Evolutionary conservation across 2,329 filamentous ascomycete species (phyloP), one percentile per base, ranked within the genome.

Genomic region (Passalora sequoiae): DNA sequence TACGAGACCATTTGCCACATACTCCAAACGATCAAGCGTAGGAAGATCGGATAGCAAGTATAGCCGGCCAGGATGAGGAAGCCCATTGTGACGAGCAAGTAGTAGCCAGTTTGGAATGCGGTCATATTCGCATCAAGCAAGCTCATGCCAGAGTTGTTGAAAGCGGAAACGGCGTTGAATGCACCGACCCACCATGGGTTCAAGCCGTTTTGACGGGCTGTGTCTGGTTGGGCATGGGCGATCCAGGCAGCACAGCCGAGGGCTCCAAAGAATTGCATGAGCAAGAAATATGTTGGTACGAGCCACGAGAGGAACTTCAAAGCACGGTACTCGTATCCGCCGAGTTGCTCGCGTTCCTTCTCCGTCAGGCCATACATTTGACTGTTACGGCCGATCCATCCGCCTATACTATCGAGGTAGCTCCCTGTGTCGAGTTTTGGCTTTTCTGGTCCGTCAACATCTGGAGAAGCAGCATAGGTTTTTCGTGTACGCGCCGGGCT

Each of bases 71-170:
- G 67, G 2, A 74, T 73, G 3, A 40, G 24, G 19, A 50, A 43
- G 38, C 65, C 67, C 62, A 76, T 66, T 3, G 66, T 72, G 37
- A 75, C 46, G 15, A 77, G 54, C 44, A 77, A 63, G 2, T 65
- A 70, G n/a, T 63, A 60, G 20, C 59, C 56, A 0, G 57, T 67
- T 44, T 77, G 73, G 45, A 81, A 83, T 0, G 77, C 76, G 3
- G 76, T 67, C 67, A 86, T 81, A 56, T 83, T 84, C 29, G 75
- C 73, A 58, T 85, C 80, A 9, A 84, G 65, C 25, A 84, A 67
- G 15, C 75, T 77, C 79, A 86, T 83, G 29, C 81, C 81, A n/a
- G 74, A 80, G 53, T 84, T 85, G 63, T 83, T 84, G 62, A 85
- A 86, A 0, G 81, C 81, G 13, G 78, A 83, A 4, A 79, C 74